Evolutionary conservation across 2,329 filamentous ascomycete species (phyloP).

Genomic region (Xylariaceae sp.): DNA sequence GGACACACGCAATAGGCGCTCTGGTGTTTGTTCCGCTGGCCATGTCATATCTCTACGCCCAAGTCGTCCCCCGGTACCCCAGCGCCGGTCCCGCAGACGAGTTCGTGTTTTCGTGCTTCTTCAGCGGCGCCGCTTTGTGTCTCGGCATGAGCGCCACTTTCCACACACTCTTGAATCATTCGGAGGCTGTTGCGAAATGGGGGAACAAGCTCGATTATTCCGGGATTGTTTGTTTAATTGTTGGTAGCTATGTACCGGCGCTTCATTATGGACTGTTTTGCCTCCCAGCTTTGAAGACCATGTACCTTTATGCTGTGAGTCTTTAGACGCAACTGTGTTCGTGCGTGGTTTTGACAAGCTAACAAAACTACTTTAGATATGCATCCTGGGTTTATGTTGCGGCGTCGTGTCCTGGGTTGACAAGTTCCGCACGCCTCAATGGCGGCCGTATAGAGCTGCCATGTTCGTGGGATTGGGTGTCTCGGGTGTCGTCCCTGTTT

Average conservation of each 20-base stretch:
- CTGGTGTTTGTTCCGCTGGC: conserved; percentile 48
- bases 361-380: conserved; percentile 56
- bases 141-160: conserved; percentile 80
- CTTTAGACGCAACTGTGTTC: not conserved
- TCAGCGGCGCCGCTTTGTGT: conserved; percentile 67
- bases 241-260: conserved; percentile 85
- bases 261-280: conserved; percentile 85
- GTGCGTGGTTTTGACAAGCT: conserved; percentile 5
- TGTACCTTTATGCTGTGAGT: conserved; percentile 73
- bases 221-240: conserved; percentile 87
- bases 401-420: conserved; percentile 74
- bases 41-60: conserved; percentile 50
- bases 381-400: conserved; percentile 70
- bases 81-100: conserved; percentile 60
- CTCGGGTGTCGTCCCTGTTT: conserved; percentile 76
- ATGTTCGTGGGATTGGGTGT: conserved; percentile 90
- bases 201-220: conserved; percentile 94
- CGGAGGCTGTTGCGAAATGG: conserved; percentile 68
- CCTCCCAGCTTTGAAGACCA: conserved; percentile 57
- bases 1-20: conserved; percentile 63
- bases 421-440: conserved; percentile 75
- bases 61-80: conserved; percentile 62
- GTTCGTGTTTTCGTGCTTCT: conserved; percentile 74
- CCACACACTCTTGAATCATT: conserved; percentile 84
- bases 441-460: conserved; percentile 77